A percentile compares a stretch with the other conserved stretches of the same genome.
Evolutionary conservation across 257 asterid genomes (phyloP).

Genomic region (Fraxinus excelsior): DNA sequence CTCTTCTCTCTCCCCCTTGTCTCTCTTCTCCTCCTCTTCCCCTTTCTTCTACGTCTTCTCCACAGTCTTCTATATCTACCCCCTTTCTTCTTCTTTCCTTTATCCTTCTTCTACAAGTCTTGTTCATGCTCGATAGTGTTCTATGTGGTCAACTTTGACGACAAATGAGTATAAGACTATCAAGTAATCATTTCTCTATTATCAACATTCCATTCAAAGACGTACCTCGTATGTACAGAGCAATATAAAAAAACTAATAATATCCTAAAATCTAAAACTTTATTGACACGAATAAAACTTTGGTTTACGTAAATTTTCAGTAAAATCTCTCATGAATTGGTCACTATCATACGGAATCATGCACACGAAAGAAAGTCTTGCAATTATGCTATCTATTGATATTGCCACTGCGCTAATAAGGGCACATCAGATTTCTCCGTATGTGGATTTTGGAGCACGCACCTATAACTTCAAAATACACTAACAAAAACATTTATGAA

Average conservation of each 20-base stretch:
- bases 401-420: too few relatives aligned
- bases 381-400: too few relatives aligned
- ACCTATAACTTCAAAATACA: not conserved
- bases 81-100: too few relatives aligned
- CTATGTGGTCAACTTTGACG: not conserved
- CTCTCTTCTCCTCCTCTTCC: too few relatives aligned
- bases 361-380: not conserved
- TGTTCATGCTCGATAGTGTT: too few relatives aligned
- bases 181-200: not conserved
- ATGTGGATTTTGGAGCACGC: too few relatives aligned
- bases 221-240: not conserved
- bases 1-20: too few relatives aligned
- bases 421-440: too few relatives aligned
- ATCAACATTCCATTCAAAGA: not conserved
- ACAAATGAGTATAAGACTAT: not conserved
- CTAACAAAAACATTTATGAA: not conserved
- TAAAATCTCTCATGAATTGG: not conserved
- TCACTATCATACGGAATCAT: not conserved
- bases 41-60: too few relatives aligned
- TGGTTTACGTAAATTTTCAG: not conserved
- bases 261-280: not conserved
- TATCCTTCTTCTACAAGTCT: too few relatives aligned
- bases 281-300: not conserved
- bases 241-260: not conserved
- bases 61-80: too few relatives aligned